Evolutionary conservation across 306 rosid species (phyloP), one percentile per base, ranked within the genome.

Genomic region (Cicer cuneatum): DNA sequence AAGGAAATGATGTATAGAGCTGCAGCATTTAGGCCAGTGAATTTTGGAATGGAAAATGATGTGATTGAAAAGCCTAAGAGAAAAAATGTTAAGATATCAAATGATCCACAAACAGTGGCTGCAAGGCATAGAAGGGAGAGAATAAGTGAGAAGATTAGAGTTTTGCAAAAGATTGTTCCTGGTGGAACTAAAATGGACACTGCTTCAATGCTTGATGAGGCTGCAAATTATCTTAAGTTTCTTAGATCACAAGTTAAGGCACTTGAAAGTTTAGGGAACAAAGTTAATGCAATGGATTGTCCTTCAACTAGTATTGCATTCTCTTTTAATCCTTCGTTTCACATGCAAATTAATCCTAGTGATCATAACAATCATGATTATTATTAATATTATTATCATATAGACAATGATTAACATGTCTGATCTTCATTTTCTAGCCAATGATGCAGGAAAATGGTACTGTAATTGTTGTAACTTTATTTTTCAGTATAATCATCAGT

Each of bases 151-250:
- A 92, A 79, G 72, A 88, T 94, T 75, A 90, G 93, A 86, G 96
- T 86, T 81, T 86, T 94, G 81, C 99, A 94, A 82, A 85, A 78
- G 80, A 54, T 94, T 57, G 97, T 94, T 14, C 99, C 99, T n/a
- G 97, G 97, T 7, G 99, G 99, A 48, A 89, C 76, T 89, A 94
- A 90, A 80, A 91, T 94, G 99, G 99, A 94, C 79, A 92, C 99
- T 52, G 99, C 99, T 12, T 92, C 99, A 35, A 92, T 92, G 93
- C 99, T 94, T 43, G 97, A 92, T 63, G 99, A 94, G 54, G 99
- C 97, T 73, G 97, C 99, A 48, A 94, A 87, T 45, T 94, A 94
- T 72, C 96, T 94, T 61, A 92, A 88, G 87, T 94, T 94, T 67
- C 83, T 94, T 18, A 88, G 87, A 77, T 82, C 97, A 19, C 99